Evolutionary conservation across 768 basidiomycete species (phyloP), one percentile per base, ranked within the genome.

Genomic region (Gloeostereum incarnatum): DNA sequence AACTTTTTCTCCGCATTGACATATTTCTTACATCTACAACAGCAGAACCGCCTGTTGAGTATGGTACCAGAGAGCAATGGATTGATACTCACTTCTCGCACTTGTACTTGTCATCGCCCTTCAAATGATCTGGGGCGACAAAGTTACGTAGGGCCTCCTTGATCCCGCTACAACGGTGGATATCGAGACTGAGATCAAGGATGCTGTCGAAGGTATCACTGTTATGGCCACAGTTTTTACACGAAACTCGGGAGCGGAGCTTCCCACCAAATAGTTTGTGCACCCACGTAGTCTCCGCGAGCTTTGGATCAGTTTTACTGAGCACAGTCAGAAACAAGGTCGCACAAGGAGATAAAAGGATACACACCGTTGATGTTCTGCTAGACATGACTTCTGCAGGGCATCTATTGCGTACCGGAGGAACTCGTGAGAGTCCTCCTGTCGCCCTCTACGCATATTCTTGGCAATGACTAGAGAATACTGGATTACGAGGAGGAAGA

Each of bases 361-460:
- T 31, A 64, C 86, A 44, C 49, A 90, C 89, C 76, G 70, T 45
- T 81, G 66, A 38, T 74, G 58, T 13, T 81, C 86, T 33, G 73
- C 72, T 40, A 93, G 64, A 54, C 83, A 87, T 5, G 84, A 74
- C 51, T 80, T 85, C 58, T 98, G 96, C 37, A 98, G 60, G 19
- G 81, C 84, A 51, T 99, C 96, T 21, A 97, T 79, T 14, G 82
- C 80, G 58, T 93, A 96, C 22, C 96, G 81, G 35, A 99, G 77
- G 53, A 98, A 98, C 59, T 99, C 96, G 54, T 99, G 96, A 6
- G 96, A 81, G 56, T 99, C 96, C 54, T 99, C 96, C 57, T 99
- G 96, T 48, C 90, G 66, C n/a, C 89, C 91, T 59, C 64, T 74
- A 29, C 81, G 77, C 77, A 97, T 79, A 50, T 88, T 81, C 56